Evolutionary conservation across 257 asterid genomes (phyloP).

Genomic region (Mentha longifolia): DNA sequence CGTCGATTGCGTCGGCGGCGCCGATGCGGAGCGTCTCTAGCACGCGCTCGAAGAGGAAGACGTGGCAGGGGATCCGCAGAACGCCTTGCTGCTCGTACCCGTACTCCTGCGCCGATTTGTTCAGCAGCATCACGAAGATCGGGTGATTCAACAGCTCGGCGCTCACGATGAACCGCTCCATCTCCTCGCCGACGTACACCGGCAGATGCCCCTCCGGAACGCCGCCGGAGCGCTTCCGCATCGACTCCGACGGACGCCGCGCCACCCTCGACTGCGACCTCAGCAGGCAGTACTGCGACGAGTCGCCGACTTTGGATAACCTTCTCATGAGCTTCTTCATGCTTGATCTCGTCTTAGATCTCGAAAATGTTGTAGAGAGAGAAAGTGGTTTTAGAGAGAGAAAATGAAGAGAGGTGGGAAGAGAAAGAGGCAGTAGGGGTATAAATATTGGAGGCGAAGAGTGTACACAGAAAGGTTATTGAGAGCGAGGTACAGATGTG

Average conservation of each 20-base stretch:
- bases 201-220: conserved; percentile 93
- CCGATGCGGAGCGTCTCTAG: conserved; percentile 64
- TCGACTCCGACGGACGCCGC: conserved; percentile 33
- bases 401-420: conserved; percentile 26
- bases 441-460: conserved; percentile 34
- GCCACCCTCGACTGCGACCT: conserved; percentile 47
- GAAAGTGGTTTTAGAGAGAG: conserved; percentile 39
- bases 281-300: conserved; percentile 60
- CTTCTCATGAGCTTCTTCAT: conserved; percentile 78
- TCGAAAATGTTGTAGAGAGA: not conserved
- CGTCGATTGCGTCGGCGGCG: conserved; percentile 47
- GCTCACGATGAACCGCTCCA: conserved; percentile 87
- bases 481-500: conserved; percentile 71
- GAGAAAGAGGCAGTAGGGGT: conserved; percentile 32
- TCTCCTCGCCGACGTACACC: conserved; percentile 92
- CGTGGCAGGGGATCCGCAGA: conserved; percentile 85
- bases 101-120: conserved; percentile 81
- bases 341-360: not conserved
- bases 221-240: conserved; percentile 41
- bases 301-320: conserved; percentile 72
- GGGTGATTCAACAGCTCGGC: conserved; percentile 86
- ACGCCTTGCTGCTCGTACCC: conserved; percentile 88
- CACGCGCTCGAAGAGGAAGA: conserved; percentile 76
- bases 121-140: conserved; percentile 61
- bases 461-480: conserved; percentile 44